These are phyloP conservation scores for Fibroporia radiculosa DNA, from an alignment of 768 basidiomycete species.

Conservation along the genomic window DNA sequence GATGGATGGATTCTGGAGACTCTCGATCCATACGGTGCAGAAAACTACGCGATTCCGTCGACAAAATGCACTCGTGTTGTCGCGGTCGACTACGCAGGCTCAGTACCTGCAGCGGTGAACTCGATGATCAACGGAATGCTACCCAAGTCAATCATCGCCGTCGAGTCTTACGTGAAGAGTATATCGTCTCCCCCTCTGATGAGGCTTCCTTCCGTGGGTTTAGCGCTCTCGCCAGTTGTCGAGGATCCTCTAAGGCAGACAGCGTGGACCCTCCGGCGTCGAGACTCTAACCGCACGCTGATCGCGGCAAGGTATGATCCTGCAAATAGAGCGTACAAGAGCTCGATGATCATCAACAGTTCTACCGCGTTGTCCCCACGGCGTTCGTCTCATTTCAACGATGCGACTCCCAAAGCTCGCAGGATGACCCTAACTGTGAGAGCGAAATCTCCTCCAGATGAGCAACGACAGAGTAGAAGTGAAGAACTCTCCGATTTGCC, in stretches of 20 bases:
- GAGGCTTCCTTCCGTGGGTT: slow-evolving; percentile 57
- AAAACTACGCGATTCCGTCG: slow-evolving; percentile 92
- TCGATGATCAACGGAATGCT: slow-evolving; percentile 76
- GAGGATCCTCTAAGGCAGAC: slow-evolving; percentile 35
- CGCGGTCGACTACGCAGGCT: slow-evolving; percentile 81
- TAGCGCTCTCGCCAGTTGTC: slow-evolving; percentile 50
- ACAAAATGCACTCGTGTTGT: slow-evolving; percentile 80
- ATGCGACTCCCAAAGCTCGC: slow-evolving; percentile 35
- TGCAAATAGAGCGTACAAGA: slow-evolving; percentile 42
- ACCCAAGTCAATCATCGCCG: slow-evolving; percentile 58
- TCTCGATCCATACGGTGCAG: slow-evolving; percentile 88
- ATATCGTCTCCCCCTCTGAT: slow-evolving; percentile 59
- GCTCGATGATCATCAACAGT: slow-evolving; percentile 39
- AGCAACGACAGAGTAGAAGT: neutral
- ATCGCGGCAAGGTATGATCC: slow-evolving; percentile 48
- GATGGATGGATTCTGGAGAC: slow-evolving; percentile 98
- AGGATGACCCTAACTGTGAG: slow-evolving; percentile 24
- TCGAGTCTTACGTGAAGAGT: slow-evolving; percentile 70
- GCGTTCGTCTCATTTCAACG: slow-evolving; percentile 20
- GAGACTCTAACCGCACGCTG: slow-evolving; percentile 51
- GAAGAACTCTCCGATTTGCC: neutral
- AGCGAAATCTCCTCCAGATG: slow-evolving; percentile 1
- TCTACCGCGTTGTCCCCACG: slow-evolving; percentile 14
- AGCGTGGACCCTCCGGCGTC: slow-evolving; percentile 54
- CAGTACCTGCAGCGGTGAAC: slow-evolving; percentile 78